These are phyloP conservation scores for Breviolum minutum DNA, from an alignment of 73 alveolate genomes.

Conservation along the genomic window DNA sequence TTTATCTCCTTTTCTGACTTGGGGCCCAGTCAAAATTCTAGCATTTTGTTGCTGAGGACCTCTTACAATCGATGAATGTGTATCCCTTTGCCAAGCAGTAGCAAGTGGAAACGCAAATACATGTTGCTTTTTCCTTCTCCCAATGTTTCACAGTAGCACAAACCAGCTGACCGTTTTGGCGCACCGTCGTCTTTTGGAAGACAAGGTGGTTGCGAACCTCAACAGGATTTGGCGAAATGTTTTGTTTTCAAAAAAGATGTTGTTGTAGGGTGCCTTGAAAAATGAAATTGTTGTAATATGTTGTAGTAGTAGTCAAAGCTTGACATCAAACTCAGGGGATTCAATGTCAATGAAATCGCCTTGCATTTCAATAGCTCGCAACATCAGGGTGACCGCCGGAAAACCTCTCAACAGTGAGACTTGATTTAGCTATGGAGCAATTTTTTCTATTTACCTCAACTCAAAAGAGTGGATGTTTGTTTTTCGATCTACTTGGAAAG, in stretches of 20 bases:
- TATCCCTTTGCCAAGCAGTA: neutral
- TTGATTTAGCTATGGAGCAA: neutral
- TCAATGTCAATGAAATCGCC: neutral
- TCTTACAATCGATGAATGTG: neutral
- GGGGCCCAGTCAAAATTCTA: neutral
- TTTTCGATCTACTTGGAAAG: neutral
- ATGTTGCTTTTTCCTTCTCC: neutral
- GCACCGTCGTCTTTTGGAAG: neutral
- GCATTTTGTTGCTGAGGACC: neutral
- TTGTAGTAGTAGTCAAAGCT: neutral
- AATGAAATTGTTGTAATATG: neutral
- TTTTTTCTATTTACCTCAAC: neutral
- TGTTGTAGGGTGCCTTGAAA: too few relatives aligned
- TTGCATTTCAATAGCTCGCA: neutral
- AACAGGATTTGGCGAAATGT: neutral
- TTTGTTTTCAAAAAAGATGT: neutral
- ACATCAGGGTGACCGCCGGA: neutral
- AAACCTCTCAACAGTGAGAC: constrained; percentile 3
- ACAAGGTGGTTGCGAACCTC: constrained; percentile 12
- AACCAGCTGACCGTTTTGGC: neutral
- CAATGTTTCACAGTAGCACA: neutral
- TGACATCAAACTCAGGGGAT: neutral
- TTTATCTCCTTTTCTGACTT: too few relatives aligned
- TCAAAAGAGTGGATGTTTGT: neutral
- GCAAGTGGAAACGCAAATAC: neutral